Conservation (phyloP, 2,329 filamentous ascomycete species). For the Ampelomyces quisqualis region DNA sequence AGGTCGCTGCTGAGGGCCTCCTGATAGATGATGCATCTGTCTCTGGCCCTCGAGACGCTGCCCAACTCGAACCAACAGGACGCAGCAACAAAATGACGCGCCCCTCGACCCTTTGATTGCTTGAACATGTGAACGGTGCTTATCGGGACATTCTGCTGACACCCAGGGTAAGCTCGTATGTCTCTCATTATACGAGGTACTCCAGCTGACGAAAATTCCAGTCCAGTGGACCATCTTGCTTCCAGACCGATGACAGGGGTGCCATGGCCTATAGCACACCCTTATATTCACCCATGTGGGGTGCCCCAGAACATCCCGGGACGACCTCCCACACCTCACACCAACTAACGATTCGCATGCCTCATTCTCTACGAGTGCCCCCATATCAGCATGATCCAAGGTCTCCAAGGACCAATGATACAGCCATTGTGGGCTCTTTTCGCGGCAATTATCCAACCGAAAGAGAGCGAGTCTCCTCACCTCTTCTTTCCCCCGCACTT, state of each 20-base stretch:
- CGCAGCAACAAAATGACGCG: constrained; percentile 30
- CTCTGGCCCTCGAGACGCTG: constrained; percentile 11
- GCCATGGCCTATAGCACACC: constrained; percentile 13
- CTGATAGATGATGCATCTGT: constrained; percentile 36
- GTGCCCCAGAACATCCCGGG: constrained; percentile 16
- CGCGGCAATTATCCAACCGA: too few species aligned
- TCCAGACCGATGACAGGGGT: constrained; percentile 20
- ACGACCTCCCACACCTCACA: constrained; percentile 15
- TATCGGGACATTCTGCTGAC: constrained; percentile 17
- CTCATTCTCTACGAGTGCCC: constrained; percentile 10
- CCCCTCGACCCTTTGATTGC: constrained; percentile 21
- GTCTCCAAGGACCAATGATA: too few species aligned
- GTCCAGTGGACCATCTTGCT: constrained; percentile 18
- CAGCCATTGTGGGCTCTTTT: too few species aligned
- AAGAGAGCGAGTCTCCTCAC: too few species aligned
- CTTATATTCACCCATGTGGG: constrained; percentile 23
- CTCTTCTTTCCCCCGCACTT: constrained; percentile 8
- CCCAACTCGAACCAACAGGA: constrained; percentile 20
- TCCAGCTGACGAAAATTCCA: constrained; percentile 11
- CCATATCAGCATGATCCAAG: constrained; percentile 20
- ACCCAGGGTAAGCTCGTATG: constrained; percentile 17
- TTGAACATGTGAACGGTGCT: constrained; percentile 18
- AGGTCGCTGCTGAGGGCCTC: constrained; percentile 47
- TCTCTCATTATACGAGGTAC: constrained; percentile 7
- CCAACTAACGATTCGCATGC: constrained; percentile 5